Evolutionary conservation across 2,329 filamentous ascomycete genomes (phyloP).

Genomic region (Nemania sp.): DNA sequence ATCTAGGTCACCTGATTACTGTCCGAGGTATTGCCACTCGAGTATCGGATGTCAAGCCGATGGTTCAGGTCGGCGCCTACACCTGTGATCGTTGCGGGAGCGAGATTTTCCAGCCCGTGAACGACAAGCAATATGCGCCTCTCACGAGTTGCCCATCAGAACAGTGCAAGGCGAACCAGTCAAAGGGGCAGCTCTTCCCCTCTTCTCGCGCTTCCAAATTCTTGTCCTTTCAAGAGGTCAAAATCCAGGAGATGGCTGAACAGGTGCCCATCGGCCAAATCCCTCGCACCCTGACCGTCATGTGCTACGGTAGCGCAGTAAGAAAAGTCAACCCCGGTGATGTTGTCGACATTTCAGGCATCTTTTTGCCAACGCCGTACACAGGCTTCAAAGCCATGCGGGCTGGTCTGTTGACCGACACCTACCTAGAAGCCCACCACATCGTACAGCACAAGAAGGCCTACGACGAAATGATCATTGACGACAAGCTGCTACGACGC

Average conservation of each 20-base stretch:
- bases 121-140: slow-evolving; percentile 87
- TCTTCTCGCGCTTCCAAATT: slow-evolving; percentile 98
- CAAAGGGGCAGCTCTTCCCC: slow-evolving; percentile 90
- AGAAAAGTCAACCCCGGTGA: slow-evolving; percentile 91
- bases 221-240: slow-evolving; percentile 95
- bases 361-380: slow-evolving; percentile 96
- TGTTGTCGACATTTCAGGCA: slow-evolving; percentile 89
- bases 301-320: slow-evolving; percentile 86
- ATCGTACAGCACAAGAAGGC: slow-evolving; percentile 97
- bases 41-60: slow-evolving; percentile 96
- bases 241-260: slow-evolving; percentile 99
- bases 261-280: slow-evolving; percentile 98
- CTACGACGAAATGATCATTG: slow-evolving; percentile 88
- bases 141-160: slow-evolving; percentile 83
- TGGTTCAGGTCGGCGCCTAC: slow-evolving; percentile 97
- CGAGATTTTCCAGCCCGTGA: slow-evolving; percentile 96
- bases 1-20: slow-evolving; percentile 91
- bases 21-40: slow-evolving; percentile 91
- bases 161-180: slow-evolving; percentile 89
- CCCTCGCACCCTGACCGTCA: slow-evolving; percentile 84
- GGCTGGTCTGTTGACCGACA: slow-evolving; percentile 94
- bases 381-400: slow-evolving; percentile 99
- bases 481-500: slow-evolving; percentile 75
- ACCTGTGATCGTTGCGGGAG: slow-evolving; percentile 95
- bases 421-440: slow-evolving; percentile 92